These are phyloP conservation scores for Hypsizygus marmoreus DNA, from an alignment of 768 basidiomycete species.

Conservation along the genomic window DNA sequence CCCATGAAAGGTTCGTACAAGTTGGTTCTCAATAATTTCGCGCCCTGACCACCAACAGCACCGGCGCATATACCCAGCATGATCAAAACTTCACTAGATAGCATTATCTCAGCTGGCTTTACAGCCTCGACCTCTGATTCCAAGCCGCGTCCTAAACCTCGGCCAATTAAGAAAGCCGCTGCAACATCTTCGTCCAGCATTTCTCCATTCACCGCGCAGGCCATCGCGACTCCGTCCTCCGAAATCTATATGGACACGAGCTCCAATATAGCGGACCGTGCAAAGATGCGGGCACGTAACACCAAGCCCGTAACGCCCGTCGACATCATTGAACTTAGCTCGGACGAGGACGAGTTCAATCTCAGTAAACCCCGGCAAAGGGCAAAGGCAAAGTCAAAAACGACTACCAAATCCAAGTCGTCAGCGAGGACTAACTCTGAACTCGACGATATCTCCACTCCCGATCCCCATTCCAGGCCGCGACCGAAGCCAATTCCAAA, in stretches of 20 bases:
- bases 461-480: slow-evolving; percentile 5
- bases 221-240: slow-evolving; percentile 3
- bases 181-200: slow-evolving; percentile 5
- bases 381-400: slow-evolving; percentile 24
- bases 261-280: slow-evolving; percentile 55
- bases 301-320: slow-evolving; percentile 20
- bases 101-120: too few relatives aligned
- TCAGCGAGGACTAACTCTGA: slow-evolving; percentile 18
- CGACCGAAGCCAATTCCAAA: slow-evolving; percentile 12
- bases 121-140: slow-evolving; percentile 12
- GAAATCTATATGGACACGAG: slow-evolving; percentile 14
- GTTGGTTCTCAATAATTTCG: too few relatives aligned
- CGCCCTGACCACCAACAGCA: too few relatives aligned
- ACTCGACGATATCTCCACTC: slow-evolving; percentile 10
- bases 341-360: slow-evolving; percentile 41
- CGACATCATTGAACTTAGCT: slow-evolving; percentile 48
- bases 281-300: slow-evolving; percentile 54
- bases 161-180: slow-evolving; percentile 17
- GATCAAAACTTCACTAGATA: neutral
- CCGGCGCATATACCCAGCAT: slow-evolving; percentile 7
- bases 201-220: neutral
- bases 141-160: slow-evolving; percentile 34
- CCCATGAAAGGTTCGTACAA: too few relatives aligned
- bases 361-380: slow-evolving; percentile 27
- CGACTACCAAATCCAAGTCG: slow-evolving; percentile 27